phyloP scores from a whole-genome alignment of 768 basidiomycete genomes.

The Hericium alpestre region DNA sequence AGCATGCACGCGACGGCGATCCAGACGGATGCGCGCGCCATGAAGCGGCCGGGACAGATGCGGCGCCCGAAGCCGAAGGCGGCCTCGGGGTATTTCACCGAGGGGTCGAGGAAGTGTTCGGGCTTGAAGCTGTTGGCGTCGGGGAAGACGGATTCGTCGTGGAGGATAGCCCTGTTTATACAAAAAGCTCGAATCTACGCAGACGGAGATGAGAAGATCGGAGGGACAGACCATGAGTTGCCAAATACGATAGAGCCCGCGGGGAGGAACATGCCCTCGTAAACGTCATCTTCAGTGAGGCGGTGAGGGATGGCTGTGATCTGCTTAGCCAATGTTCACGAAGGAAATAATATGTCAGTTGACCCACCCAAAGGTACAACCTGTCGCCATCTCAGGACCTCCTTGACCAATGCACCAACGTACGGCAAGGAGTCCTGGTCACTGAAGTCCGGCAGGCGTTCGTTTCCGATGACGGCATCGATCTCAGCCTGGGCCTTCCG shows the following conservation, averaged over 20 bases:
- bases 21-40: slow-evolving; percentile 12
- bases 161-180: slow-evolving; percentile 13
- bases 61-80: slow-evolving; percentile 10
- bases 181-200: background rate
- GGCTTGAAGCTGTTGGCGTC: slow-evolving; percentile 21
- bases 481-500: background rate
- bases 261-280: background rate
- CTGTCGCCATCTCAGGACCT: background rate
- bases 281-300: background rate
- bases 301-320: background rate
- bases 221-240: background rate
- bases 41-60: slow-evolving; percentile 15
- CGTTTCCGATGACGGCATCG: background rate
- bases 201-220: background rate
- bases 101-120: slow-evolving; percentile 16
- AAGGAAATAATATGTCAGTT: too few relatives aligned
- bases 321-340: background rate
- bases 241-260: background rate
- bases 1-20: slow-evolving; percentile 12
- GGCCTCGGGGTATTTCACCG: background rate
- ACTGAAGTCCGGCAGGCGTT: background rate
- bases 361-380: background rate
- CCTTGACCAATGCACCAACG: background rate
- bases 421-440: background rate
- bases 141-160: slow-evolving; percentile 18